Base-by-base conservation (phyloP, 2,329 filamentous ascomycete species). In the Hypoxylon sp. region DNA sequence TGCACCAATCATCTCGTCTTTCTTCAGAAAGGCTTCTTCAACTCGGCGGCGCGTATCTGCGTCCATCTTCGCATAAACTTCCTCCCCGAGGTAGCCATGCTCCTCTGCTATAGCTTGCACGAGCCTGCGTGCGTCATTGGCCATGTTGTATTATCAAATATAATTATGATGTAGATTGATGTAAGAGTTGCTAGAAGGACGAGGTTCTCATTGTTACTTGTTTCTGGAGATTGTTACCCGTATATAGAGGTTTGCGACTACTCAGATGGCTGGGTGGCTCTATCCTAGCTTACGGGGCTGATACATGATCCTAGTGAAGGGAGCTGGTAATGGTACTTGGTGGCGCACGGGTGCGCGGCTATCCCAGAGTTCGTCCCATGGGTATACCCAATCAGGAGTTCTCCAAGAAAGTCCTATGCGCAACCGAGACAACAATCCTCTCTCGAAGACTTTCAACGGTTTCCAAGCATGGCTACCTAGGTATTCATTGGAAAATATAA, bases 61-160 rank as follows among this genome's bases (percentile, higher is more conserved):
- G 1, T 36, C 25, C 61, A 75, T 56, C 11, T n/a, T 19, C 4
- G 21, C 17, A 4, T 68, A 59, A 0, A 59, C 45, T 6, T 74
- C 69, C 21, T 67, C 60, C 5, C 51, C 51, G 1, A 75, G 17
- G 48, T 74, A 70, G 46, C 74, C 74, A 72, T 75, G 72, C 1
- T 72, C 66, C 3, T 62, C 49, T 3, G 68, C 51, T 45, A 75
- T 73, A 0, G 38, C 32, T 28, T 65, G 32, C 30, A 75, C 72
- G 28, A 75, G 41, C 49, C 30, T 51, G 51, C 65, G 51, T 61
- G 65, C 65, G 17, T 19, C 38, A 11, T 3, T 3, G 34, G 51
- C 51, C 51, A 53, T 53, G 13, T 41, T 43, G 51, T n/a, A 23
- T 21, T 13, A 9, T 30, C 28, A 30, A 3, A 5, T 25, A 25